Evolutionary conservation across 2,329 filamentous ascomycete genomes (phyloP).

Genomic region (Microdochium trichocladiopsis): DNA sequence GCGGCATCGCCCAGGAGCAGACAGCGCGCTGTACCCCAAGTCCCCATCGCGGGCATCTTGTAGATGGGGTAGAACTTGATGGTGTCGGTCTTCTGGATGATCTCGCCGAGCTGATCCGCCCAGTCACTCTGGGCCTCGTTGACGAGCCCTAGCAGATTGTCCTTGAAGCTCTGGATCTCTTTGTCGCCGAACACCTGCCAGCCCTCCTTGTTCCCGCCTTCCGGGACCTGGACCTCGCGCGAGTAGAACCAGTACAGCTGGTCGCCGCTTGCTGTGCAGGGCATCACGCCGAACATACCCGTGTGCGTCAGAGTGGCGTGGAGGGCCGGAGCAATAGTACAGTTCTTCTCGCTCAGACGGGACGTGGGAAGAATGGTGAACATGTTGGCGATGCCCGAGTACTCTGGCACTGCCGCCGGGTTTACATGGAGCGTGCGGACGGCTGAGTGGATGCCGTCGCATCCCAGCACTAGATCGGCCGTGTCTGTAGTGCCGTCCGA

Average conservation of each 20-base stretch:
- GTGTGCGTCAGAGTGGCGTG: slow-evolving; percentile 20
- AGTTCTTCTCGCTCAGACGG: slow-evolving; percentile 1
- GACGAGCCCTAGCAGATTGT: slow-evolving; percentile 13
- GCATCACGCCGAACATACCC: slow-evolving; percentile 16
- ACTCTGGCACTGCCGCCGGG: slow-evolving; percentile 15
- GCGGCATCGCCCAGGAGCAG: slow-evolving; percentile 51
- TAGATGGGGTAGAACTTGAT: slow-evolving; percentile 27
- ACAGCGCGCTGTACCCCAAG: slow-evolving; percentile 26
- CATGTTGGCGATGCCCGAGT: slow-evolving; percentile 21
- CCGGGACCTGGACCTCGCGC: slow-evolving; percentile 16
- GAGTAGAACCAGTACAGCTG: slow-evolving; percentile 23
- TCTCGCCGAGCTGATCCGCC: slow-evolving; percentile 9
- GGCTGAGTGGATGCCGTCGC: slow-evolving; percentile 44
- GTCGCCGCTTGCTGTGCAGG: slow-evolving; percentile 14
- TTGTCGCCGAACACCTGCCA: slow-evolving; percentile 20
- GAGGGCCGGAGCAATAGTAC: slow-evolving; percentile 7
- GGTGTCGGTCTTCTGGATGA: slow-evolving; percentile 9
- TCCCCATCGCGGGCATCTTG: slow-evolving; percentile 21
- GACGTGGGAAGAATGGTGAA: slow-evolving; percentile 12
- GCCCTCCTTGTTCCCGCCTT: slow-evolving; percentile 18
- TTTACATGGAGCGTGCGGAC: slow-evolving; percentile 32
- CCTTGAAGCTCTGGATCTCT: slow-evolving; percentile 21
- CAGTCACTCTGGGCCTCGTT: slow-evolving; percentile 16
- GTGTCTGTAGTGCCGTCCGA: slow-evolving; percentile 33
- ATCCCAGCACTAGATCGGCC: slow-evolving; percentile 42